Evolutionary conservation across 2,329 filamentous ascomycete species (phyloP).

Genomic region (Exophiala viscosa): DNA sequence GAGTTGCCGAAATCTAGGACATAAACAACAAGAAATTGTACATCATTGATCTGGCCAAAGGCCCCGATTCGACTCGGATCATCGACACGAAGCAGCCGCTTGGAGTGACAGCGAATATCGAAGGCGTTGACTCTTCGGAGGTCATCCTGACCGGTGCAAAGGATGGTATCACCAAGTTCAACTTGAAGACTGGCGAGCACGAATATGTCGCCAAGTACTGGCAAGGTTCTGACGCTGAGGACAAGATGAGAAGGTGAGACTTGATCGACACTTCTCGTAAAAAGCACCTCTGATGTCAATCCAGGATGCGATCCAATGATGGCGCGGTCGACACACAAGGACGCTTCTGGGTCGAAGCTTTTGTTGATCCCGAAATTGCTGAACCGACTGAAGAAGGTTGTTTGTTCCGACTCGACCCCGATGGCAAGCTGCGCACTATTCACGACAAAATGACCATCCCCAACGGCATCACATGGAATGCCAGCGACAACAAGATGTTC

Average conservation of each 20-base stretch:
- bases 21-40: constrained; percentile 75
- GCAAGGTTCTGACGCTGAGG: constrained; percentile 46
- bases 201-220: constrained; percentile 57
- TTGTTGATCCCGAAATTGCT: constrained; percentile 74
- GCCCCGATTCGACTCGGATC: constrained; percentile 55
- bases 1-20: constrained; percentile 54
- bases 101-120: constrained; percentile 74
- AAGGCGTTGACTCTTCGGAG: constrained; percentile 54
- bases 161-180: constrained; percentile 73
- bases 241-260: constrained; percentile 45
- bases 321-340: constrained; percentile 76
- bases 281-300: background rate
- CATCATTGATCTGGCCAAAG: constrained; percentile 62
- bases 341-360: constrained; percentile 78
- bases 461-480: constrained; percentile 79
- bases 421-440: constrained; percentile 56
- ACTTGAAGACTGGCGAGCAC: constrained; percentile 57
- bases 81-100: constrained; percentile 58
- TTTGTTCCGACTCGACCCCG: constrained; percentile 67
- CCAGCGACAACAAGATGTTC: constrained; percentile 69
- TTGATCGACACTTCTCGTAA: background rate
- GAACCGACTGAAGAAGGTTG: constrained; percentile 56
- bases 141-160: constrained; percentile 77
- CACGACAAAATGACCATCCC: constrained; percentile 69
- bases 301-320: constrained; percentile 66